Base-by-base conservation (phyloP, 805 yeast genomes). In the Ogataea haglerorum region DNA sequence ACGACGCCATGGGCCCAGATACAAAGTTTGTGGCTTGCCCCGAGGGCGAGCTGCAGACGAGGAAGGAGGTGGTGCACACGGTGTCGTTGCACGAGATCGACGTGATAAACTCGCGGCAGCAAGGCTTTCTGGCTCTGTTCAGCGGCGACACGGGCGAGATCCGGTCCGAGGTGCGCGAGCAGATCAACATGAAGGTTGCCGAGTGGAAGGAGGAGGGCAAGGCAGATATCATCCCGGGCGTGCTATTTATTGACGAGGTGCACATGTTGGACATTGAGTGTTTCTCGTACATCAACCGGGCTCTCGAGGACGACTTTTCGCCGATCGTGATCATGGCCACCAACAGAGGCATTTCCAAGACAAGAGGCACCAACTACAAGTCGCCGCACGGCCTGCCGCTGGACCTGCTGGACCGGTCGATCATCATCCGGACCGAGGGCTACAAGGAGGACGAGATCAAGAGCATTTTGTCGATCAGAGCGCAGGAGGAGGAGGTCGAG, bases 241-340 rank as follows among this genome's bases (percentile, higher is more conserved):
- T 93, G 17, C 71, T 93, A 53, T 93, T 93, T 64, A 89, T 93
- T 53, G 99, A 93, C 65, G 99, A 93, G 69, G 97, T 90, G 36
- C 96, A 93, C 67, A 93, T 93, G 98, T 78, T 93, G 49, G 99
- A 93, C 64, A 84, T 93, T 56, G 99, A 93, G 66, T 82, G 96
- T 57, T 93, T 93, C 61, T 85, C 98, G 13, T 93, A 86, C 65
- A 77, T 93, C 54, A 93, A 93, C 69, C 77, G 95, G 50, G 98
- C 98, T 8, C 73, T 93, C 49, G 99, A 93, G 66, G 82, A 90
- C 36, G 69, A 84, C 19, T 85, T 93, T 60, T 91, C 97, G 2
- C 99, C 99, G 32, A 78, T 93, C 41, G 99, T 93, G 25, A 89
- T 93, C 2, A 75, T 93, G 61, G 99, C 99, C 25, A 88, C 98